Conservation (phyloP, 208 protist genomes). For the Strigomonas culicis region DNA sequence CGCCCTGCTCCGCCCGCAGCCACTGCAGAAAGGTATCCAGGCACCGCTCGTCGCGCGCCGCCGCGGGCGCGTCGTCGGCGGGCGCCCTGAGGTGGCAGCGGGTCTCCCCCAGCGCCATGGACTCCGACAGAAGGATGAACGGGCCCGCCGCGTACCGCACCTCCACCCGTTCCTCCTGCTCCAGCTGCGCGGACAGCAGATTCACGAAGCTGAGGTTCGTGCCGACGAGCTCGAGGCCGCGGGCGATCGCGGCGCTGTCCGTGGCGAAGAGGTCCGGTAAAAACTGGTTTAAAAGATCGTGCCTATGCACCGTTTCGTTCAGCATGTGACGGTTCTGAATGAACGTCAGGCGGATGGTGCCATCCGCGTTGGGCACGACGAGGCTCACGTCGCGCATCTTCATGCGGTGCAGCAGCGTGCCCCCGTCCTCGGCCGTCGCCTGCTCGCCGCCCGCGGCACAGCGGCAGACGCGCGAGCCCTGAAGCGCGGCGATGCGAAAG, state of each 20-base stretch:
- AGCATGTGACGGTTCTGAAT: constrained; percentile 42
- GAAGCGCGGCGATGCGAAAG: no score
- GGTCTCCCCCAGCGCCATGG: constrained; percentile 75
- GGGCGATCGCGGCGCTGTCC: background rate
- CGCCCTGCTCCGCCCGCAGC: background rate
- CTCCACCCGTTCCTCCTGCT: constrained; percentile 74
- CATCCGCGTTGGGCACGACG: constrained; percentile 39
- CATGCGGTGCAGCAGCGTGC: constrained; percentile 19
- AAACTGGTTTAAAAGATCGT: constrained; percentile 30
- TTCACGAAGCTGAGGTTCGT: constrained; percentile 69
- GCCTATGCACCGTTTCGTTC: constrained; percentile 47
- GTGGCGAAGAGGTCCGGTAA: constrained; percentile 13
- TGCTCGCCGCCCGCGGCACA: background rate
- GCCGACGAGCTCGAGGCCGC: constrained; percentile 52
- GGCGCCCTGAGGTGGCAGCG: constrained; percentile 38
- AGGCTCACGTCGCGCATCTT: constrained; percentile 67
- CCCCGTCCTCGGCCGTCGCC: background rate
- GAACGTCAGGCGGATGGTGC: constrained; percentile 40
- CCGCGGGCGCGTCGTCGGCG: background rate
- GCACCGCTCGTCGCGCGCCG: background rate
- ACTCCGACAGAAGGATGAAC: constrained; percentile 48
- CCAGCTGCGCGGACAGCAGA: constrained; percentile 47
- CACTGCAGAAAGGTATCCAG: background rate
- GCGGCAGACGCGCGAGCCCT: background rate
- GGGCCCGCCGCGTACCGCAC: constrained; percentile 45